Evolutionary conservation across 371 early-diverging fungal species (phyloP).

Genomic region (Gilbertella persicaria): DNA sequence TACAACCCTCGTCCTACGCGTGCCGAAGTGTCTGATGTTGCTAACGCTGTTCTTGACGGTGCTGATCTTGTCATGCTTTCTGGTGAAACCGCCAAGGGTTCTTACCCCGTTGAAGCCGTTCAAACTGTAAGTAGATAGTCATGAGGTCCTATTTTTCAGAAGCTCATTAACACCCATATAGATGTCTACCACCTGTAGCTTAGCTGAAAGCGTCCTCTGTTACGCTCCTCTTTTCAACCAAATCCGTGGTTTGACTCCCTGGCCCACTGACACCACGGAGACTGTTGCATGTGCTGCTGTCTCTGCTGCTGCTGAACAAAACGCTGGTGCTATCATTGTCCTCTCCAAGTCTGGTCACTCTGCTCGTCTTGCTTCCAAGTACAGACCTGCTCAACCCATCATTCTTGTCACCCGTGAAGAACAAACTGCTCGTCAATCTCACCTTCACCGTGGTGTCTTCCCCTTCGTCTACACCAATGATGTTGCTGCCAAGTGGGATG

Average conservation of each 20-base stretch:
- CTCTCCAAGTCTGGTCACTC: constrained; percentile 80
- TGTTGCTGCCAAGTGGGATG: constrained; percentile 69
- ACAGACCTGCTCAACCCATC: constrained; percentile 90
- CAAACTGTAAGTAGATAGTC: no score
- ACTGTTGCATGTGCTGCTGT: constrained; percentile 92
- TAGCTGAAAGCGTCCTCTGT: constrained; percentile 76
- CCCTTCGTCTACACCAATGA: constrained; percentile 76
- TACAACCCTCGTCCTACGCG: constrained; percentile 93
- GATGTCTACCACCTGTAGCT: constrained; percentile 70
- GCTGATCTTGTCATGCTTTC: constrained; percentile 98
- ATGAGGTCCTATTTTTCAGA: no score
- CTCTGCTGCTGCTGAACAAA: constrained; percentile 79
- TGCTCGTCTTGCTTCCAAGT: constrained; percentile 90
- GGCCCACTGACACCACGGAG: constrained; percentile 83
- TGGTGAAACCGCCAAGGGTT: constrained; percentile 94
- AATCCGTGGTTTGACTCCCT: constrained; percentile 72
- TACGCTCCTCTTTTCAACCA: constrained; percentile 77
- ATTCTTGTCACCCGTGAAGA: constrained; percentile 81
- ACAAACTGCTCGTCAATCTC: constrained; percentile 84
- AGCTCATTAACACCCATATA: no score
- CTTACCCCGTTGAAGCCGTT: constrained; percentile 77
- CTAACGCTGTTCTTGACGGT: constrained; percentile 95
- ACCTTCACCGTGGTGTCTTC: constrained; percentile 85
- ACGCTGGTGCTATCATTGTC: constrained; percentile 86
- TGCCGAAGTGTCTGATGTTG: constrained; percentile 98